phyloP scores from a whole-genome alignment of 1,139 yeast species.

The Geotrichum europaeum region DNA sequence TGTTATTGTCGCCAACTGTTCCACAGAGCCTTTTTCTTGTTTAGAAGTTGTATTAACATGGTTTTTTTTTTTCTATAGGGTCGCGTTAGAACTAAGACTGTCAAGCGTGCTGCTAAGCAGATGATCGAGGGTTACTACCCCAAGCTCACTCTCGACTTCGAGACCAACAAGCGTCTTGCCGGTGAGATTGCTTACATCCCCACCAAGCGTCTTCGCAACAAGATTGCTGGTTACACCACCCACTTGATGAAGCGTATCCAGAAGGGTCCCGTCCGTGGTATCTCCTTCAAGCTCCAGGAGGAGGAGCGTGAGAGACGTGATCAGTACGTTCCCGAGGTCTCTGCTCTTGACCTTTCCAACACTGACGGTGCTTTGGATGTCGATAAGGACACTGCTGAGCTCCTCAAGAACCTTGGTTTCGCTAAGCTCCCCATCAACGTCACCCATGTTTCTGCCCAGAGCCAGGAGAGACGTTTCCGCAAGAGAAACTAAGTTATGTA shows the following conservation, averaged over 20 bases:
- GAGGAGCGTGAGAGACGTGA: slow-evolving; percentile 99
- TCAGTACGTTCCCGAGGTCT: slow-evolving; percentile 99
- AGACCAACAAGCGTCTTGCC: slow-evolving; percentile 99
- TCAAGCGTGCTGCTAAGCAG: slow-evolving; percentile 99
- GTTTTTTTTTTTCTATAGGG: slow-evolving; percentile 21
- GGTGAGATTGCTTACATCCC: slow-evolving; percentile 98
- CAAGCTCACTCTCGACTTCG: slow-evolving; percentile 98
- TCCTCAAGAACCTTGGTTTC: slow-evolving; percentile 95
- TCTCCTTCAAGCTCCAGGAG: slow-evolving; percentile 99
- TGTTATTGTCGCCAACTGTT: neutral
- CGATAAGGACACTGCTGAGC: slow-evolving; percentile 96
- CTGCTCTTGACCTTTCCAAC: slow-evolving; percentile 98
- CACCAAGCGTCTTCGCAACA: slow-evolving; percentile 99
- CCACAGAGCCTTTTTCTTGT: neutral
- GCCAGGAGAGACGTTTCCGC: slow-evolving; percentile 90
- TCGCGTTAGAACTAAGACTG: slow-evolving; percentile 77
- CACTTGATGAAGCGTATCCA: slow-evolving; percentile 99
- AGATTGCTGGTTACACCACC: slow-evolving; percentile 99
- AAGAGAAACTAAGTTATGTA: slow-evolving; percentile 62
- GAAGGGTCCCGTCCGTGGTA: slow-evolving; percentile 99
- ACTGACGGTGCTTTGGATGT: slow-evolving; percentile 93
- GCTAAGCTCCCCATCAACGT: slow-evolving; percentile 82
- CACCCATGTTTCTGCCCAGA: slow-evolving; percentile 87
- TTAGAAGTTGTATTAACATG: neutral
- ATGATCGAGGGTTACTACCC: slow-evolving; percentile 99